Percentiles rank a stretch among this genome's conserved stretches.
These are phyloP conservation scores for Lactarius sanguifluus DNA, from an alignment of 768 basidiomycete species.

Conservation along the genomic window DNA sequence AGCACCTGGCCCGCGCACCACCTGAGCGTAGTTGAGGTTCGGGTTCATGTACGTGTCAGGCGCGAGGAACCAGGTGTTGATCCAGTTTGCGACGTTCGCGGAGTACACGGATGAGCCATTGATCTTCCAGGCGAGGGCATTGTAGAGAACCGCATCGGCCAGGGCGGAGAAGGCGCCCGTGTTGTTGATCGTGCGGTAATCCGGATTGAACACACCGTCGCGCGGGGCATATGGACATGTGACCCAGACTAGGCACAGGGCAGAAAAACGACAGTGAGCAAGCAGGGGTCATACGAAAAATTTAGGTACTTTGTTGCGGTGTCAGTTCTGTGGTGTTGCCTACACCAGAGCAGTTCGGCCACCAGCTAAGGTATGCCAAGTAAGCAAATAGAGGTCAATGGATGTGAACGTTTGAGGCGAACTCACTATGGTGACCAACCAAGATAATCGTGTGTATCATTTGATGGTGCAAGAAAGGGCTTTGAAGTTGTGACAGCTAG, in stretches of 20 bases:
- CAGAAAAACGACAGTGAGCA: neutral
- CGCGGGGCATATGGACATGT: constrained; percentile 35
- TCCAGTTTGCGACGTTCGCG: constrained; percentile 28
- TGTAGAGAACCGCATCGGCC: constrained; percentile 37
- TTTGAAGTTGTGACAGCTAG: constrained; percentile 33
- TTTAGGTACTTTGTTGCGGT: constrained; percentile 31
- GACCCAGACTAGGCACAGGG: constrained; percentile 27
- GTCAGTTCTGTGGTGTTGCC: constrained; percentile 37
- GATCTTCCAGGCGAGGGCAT: constrained; percentile 36
- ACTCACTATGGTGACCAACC: constrained; percentile 28
- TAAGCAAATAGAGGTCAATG: neutral
- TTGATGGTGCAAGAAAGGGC: constrained; percentile 11
- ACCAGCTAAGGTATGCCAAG: constrained; percentile 21
- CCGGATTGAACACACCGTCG: constrained; percentile 40
- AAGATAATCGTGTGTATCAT: constrained; percentile 27
- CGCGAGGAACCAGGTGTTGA: constrained; percentile 39
- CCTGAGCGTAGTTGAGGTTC: constrained; percentile 27
- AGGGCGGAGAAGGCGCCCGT: constrained; percentile 34
- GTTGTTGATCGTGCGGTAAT: constrained; percentile 34
- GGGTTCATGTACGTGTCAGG: constrained; percentile 37
- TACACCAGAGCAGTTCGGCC: constrained; percentile 36
- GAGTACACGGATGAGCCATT: constrained; percentile 35
- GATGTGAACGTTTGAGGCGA: too few species aligned
- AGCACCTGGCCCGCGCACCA: constrained; percentile 26
- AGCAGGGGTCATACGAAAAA: neutral